Percentiles rank a stretch among this genome's conserved stretches.
phyloP scores from a whole-genome alignment of 75 land plant genomes.

The Cryptomeria japonica region DNA sequence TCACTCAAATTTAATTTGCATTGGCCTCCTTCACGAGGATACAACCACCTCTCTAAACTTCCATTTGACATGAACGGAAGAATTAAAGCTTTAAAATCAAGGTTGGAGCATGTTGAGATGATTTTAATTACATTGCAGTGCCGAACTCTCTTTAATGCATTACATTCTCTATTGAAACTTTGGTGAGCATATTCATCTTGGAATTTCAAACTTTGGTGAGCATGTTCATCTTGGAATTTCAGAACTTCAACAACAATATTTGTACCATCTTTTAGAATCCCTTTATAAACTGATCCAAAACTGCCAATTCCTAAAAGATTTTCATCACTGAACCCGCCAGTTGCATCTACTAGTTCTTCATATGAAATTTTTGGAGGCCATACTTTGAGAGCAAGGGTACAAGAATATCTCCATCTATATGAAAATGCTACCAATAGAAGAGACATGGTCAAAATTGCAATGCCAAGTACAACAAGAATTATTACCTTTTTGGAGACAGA shows the following conservation, averaged over 20 bases:
- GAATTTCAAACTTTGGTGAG: not conserved
- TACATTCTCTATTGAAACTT: not conserved
- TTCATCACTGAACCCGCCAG: not conserved
- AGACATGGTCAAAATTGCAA: not conserved
- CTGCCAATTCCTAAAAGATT: slow-evolving; percentile 1
- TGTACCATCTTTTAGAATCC: not conserved
- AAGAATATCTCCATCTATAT: not conserved
- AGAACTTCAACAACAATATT: not conserved
- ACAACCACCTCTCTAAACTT: not conserved
- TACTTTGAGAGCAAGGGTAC: not conserved
- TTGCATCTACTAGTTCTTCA: not conserved
- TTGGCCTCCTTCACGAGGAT: not conserved
- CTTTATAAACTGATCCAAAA: not conserved
- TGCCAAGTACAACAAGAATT: not conserved
- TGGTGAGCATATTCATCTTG: no score
- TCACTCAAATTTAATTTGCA: not conserved
- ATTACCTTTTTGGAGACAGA: not conserved
- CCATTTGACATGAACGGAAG: slow-evolving; percentile 4
- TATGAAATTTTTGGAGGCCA: not conserved
- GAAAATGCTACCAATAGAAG: not conserved
- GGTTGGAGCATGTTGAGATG: not conserved
- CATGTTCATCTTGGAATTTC: not conserved
- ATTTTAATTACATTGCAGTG: not conserved
- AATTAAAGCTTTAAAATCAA: not conserved
- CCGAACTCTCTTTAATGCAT: not conserved